phyloP scores from a whole-genome alignment of 768 basidiomycete genomes.

The Kwoniella europaea region DNA sequence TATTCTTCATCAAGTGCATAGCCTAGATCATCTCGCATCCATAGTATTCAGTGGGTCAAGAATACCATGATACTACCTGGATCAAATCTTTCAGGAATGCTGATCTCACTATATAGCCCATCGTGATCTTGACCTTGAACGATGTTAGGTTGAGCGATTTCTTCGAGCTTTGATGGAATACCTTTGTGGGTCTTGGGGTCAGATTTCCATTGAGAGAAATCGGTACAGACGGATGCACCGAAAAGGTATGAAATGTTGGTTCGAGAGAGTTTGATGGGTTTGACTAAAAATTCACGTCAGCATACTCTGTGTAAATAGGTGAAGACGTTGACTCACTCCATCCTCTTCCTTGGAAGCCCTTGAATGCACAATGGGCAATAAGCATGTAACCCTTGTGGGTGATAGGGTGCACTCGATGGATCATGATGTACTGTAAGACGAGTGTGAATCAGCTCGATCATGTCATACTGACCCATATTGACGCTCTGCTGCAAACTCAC shows the following conservation, averaged over 20 bases:
- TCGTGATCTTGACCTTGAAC: conserved; percentile 69
- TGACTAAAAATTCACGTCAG: conserved; percentile 63
- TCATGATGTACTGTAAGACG: conserved; percentile 76
- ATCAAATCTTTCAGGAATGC: conserved; percentile 87
- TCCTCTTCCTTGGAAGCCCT: conserved; percentile 79
- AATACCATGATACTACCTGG: conserved; percentile 95
- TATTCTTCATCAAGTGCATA: no score
- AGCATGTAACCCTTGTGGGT: conserved; percentile 92
- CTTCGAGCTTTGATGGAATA: conserved; percentile 70
- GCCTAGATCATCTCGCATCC: no score
- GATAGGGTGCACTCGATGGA: conserved; percentile 87
- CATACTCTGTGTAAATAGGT: conserved; percentile 11
- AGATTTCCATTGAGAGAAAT: conserved; percentile 65
- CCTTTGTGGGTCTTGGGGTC: conserved; percentile 70
- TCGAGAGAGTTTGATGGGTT: conserved; percentile 79
- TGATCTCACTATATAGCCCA: conserved; percentile 75
- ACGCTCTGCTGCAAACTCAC: conserved; percentile 62
- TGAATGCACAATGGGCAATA: conserved; percentile 89
- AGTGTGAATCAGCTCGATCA: not conserved
- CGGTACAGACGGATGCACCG: conserved; percentile 75
- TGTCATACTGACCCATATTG: not conserved
- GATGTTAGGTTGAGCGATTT: conserved; percentile 68
- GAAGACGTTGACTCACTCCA: conserved; percentile 62
- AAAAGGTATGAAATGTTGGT: conserved; percentile 79
- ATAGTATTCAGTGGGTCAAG: conserved; percentile 81